These are phyloP conservation scores for Prunus dulcis DNA, from an alignment of 306 rosid genomes.

Conservation along the genomic window DNA sequence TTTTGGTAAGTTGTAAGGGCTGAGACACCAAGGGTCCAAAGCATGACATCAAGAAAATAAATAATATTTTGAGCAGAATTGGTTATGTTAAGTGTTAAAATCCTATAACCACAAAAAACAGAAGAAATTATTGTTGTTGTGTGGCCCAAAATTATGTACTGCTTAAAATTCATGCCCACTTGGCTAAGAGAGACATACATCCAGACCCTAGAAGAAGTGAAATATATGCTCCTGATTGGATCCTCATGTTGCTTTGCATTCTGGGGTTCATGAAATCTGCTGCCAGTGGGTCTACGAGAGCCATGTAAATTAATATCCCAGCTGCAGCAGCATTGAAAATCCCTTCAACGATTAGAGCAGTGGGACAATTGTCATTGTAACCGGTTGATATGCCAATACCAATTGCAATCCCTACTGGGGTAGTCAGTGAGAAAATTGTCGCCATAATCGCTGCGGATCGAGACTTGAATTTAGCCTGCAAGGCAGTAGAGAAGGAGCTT, in stretches of 20 bases:
- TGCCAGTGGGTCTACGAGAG: slow-evolving; percentile 66
- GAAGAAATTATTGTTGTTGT: no score
- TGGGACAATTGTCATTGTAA: slow-evolving; percentile 46
- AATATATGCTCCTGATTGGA: slow-evolving; percentile 46
- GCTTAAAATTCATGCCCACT: slow-evolving; percentile 46
- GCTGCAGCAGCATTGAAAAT: slow-evolving; percentile 58
- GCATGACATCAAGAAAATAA: no score
- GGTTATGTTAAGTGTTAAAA: no score
- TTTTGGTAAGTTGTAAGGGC: no score
- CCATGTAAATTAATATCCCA: slow-evolving; percentile 73
- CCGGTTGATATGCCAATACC: slow-evolving; percentile 51
- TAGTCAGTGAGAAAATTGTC: slow-evolving; percentile 57
- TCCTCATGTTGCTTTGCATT: slow-evolving; percentile 45
- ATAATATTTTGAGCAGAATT: no score
- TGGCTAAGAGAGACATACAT: slow-evolving; percentile 60
- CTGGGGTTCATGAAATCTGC: slow-evolving; percentile 70
- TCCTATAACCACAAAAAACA: no score
- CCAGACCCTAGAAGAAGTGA: slow-evolving; percentile 70
- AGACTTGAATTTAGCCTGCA: slow-evolving; percentile 56
- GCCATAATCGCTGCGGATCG: slow-evolving; percentile 51
- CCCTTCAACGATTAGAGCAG: slow-evolving; percentile 58
- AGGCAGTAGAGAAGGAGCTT: background rate
- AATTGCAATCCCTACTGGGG: slow-evolving; percentile 65
- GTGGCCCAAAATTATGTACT: background rate
- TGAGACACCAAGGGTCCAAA: no score